Evolutionary conservation across 306 rosid genomes (phyloP), one percentile per base, ranked within the genome.

Genomic region (Fragaria nilgerrensis): DNA sequence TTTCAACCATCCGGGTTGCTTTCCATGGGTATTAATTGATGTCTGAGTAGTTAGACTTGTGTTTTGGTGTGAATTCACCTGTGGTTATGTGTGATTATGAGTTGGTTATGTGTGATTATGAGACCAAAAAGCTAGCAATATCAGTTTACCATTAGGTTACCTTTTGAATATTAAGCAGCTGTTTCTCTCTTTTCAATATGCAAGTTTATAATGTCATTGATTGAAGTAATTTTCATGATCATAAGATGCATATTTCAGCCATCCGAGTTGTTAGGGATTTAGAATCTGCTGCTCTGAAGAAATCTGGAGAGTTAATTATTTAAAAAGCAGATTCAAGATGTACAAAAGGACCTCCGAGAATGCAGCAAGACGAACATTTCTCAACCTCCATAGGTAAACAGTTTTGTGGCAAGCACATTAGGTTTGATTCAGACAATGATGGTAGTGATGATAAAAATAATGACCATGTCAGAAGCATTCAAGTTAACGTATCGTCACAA

Each of bases 381-480:
- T 72, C 79, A 81, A 77, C 87, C 75, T 67, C 95, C 49, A 52
- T 53, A 37, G 73, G 83, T 27, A 84, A 83, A 81, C 84, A 74
- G 41, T 90, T 86, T 78, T 25, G 81, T 79, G 97, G 98, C 84
- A 84, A 88, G 73, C 93, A 90, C 87, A 82, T 74, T 59, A 91
- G 88, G 62, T 95, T 95, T 86, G 78, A 2, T 43, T 86, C 98
- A 32, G 97, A 84, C 47, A 88, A 85, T 79, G 95, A 87, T 73
- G 80, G 15, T 76, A 83, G 80, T 73, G 81, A 83, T 80, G 85
- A 81, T 83, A 86, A 81, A 48, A 82, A 61, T 81, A 66, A 78
- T 77, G 79, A 75, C 72, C 22, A 47, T 48, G 53, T 34, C 25
- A 72, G 7, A 12, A 85, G 74, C 3, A 72, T 65, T 56, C 82